Base-by-base conservation (phyloP, 345 rosid genomes). In the Litchi chinensis region DNA sequence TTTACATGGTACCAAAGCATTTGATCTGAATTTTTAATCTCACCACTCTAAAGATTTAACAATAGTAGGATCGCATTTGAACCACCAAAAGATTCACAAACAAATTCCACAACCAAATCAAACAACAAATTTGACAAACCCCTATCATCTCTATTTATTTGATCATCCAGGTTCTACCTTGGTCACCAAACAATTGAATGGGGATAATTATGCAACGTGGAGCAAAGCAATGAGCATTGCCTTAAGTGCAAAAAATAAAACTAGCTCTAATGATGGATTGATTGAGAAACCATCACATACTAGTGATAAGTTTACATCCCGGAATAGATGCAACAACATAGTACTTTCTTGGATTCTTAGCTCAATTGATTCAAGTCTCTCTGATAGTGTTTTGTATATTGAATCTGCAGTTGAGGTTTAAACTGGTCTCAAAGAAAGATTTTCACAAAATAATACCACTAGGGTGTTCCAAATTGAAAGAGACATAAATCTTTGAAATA, bases 291-390 rank as follows among this genome's bases (percentile, higher is more conserved):
- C 65, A 1, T 0, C 5, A 8, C 1, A 9, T 11, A 57, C 8
- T 1, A 8, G 22, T 10, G 11, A 67, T 0, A 22, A 75, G 19
- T 69, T 19, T 15, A 3, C 0, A 4, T 1, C 32, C 0, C 12
- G 39, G 79, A 22, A 74, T 19, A 6, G 32, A 21, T 74, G 73
- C 54, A 78, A 75, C 54, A 50, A 48, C 21, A 78, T 78, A 65
- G 22, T 78, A 11, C 11, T 69, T 7, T 50, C 73, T 0, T 82
- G 16, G 65, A 74, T 82, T 5, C 3, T 75, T 0, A 56, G 52
- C 6, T 50, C 26, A 0, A 7, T 70, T 0, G 50, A 75, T 10
- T 10, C 7, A 1, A 16, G 18, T 5, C n/a, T 83, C 0, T 8
- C 37, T 10, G 21, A 40, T 1, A 75, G 65, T 21, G n/a, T 79